These are phyloP conservation scores for Dryas alaskensis DNA, from an alignment of 306 rosid species.

Conservation along the genomic window DNA sequence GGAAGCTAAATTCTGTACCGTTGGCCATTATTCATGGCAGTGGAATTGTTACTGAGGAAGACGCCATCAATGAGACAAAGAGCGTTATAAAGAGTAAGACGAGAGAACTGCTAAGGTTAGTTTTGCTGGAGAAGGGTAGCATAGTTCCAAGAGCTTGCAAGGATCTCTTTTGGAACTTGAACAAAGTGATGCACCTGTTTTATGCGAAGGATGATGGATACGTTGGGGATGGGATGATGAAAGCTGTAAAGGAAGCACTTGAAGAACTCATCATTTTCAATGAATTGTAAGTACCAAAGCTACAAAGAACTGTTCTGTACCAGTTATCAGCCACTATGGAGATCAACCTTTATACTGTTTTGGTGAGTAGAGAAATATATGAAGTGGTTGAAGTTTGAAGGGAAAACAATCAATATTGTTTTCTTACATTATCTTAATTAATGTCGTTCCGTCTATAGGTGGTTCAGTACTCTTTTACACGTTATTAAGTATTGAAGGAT, in stretches of 20 bases:
- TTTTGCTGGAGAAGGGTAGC: conserved; percentile 58
- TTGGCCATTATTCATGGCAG: conserved; percentile 38
- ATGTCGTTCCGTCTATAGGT: too few relatives aligned
- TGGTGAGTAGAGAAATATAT: too few relatives aligned
- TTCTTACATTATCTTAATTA: too few relatives aligned
- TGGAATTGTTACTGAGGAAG: conserved; percentile 41
- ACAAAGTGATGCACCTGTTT: conserved; percentile 47
- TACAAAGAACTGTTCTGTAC: background rate
- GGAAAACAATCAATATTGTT: too few relatives aligned
- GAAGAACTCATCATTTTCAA: conserved; percentile 49
- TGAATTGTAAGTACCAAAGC: conserved; percentile 3
- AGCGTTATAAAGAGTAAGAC: conserved; percentile 33
- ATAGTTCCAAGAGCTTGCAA: conserved; percentile 74
- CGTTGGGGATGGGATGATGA: conserved; percentile 48
- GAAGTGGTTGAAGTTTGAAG: too few relatives aligned
- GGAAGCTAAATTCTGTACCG: conserved; percentile 62
- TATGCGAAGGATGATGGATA: conserved; percentile 70
- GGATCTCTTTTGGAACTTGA: conserved; percentile 78
- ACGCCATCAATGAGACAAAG: conserved; percentile 40
- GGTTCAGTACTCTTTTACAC: too few relatives aligned
- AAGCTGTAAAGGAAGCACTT: conserved; percentile 40
- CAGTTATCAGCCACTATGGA: background rate
- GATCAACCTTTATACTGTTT: too few relatives aligned
- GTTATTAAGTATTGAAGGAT: too few relatives aligned
- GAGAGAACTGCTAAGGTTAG: conserved; percentile 60